These are phyloP conservation scores for Tremellales sp. DNA, from an alignment of 1,284 basidiomycete species.

Conservation along the genomic window DNA sequence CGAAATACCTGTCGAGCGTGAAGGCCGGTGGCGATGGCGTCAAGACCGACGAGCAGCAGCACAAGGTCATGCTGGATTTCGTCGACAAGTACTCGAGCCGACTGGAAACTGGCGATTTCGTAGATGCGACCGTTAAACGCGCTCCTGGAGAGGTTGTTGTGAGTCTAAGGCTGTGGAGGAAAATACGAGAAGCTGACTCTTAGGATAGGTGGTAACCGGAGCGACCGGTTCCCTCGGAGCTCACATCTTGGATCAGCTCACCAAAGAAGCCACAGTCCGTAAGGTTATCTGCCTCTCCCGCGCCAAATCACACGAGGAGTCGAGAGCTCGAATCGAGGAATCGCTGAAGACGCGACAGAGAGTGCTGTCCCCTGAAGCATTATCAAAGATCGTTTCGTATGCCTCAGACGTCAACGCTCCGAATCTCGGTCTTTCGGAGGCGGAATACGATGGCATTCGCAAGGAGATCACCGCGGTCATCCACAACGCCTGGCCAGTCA, in stretches of 20 bases:
- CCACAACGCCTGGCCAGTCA: conserved; percentile 51
- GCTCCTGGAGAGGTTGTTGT: conserved; percentile 28
- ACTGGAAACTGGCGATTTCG: conserved; percentile 21
- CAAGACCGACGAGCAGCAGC: conserved; percentile 24
- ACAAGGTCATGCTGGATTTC: conserved; percentile 50
- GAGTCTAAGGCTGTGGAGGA: no score
- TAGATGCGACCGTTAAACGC: conserved; percentile 6
- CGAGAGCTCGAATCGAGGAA: conserved; percentile 26
- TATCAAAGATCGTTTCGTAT: conserved; percentile 48
- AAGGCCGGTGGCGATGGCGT: conserved; percentile 28
- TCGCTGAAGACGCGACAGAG: conserved; percentile 36
- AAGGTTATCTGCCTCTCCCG: conserved; percentile 56
- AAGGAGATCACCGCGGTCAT: conserved; percentile 52
- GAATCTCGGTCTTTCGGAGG: conserved; percentile 50
- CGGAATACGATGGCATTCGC: conserved; percentile 48
- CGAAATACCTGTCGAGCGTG: conserved; percentile 34
- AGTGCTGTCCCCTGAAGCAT: conserved; percentile 19
- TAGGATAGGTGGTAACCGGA: conserved; percentile 60
- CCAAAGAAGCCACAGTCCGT: conserved; percentile 45
- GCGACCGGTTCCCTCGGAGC: conserved; percentile 62
- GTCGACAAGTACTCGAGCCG: conserved; percentile 53
- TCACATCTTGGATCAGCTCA: conserved; percentile 55
- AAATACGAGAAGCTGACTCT: conserved; percentile 33
- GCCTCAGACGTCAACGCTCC: conserved; percentile 52
- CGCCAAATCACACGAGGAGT: conserved; percentile 35